Base-by-base conservation (phyloP, 495 filamentous ascomycete genomes). In the Penicillium mononematosum region DNA sequence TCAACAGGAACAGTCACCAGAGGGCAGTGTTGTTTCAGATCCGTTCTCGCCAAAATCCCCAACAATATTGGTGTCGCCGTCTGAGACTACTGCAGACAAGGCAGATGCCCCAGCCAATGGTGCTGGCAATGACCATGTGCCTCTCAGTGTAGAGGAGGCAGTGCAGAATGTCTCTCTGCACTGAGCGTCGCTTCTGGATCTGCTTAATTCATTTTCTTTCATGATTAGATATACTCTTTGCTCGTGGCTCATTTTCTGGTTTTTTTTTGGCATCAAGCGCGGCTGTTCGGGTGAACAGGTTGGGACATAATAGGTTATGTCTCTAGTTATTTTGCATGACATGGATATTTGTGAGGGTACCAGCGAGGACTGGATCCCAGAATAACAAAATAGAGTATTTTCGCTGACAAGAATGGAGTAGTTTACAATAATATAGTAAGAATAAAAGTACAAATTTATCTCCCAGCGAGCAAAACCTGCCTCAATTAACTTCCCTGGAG, bases 121-220 rank as follows among this genome's bases (percentile, higher is more conserved):
- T 20, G 34, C 48, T 27, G 48, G 12, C 3, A 38, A 42, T 31
- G 36, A 25, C 24, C 25, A 12, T 38, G 53, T 36, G 22, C 59
- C 61, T 20, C 49, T 75, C 9, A 72, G 72, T 54, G 70, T 73
- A 6, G 74, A 77, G 55, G 71, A 75, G 47, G 74, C 74, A 3
- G 62, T 77, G 54, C 69, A 75, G 56, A 75, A 74, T 50, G 70
- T 75, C 14, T 25, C 41, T 71, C 41, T 71, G 39, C 58, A 67
- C 55, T 69, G 55, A 61, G 32, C 11, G 17, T 14, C 3, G 17
- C 24, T 39, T 52, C 29, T 43, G 20, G 25, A 2, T 22, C 27
- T 44, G 17, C 16, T 22, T 34, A 14, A n/a, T 14, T 53, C 32
- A 10, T 5, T 43, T 45, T 36, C 19, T 17, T 39, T 46, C 22